Percentiles rank a stretch among this genome's conserved stretches.
Conservation (phyloP, 305 asterid genomes). For the Ajuga reptans region DNA sequence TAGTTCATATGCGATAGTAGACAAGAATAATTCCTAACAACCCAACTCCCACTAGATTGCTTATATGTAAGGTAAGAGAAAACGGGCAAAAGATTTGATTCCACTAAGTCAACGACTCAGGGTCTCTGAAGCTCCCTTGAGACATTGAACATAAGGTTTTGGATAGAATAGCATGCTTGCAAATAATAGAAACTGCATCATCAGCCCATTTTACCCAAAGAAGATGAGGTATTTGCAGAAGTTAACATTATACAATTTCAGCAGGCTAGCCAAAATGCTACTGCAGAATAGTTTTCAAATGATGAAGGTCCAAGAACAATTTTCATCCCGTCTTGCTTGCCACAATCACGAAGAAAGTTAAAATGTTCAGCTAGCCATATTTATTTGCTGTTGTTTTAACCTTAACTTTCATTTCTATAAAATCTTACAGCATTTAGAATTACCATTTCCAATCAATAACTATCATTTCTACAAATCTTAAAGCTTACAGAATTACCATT, state of each 20-base stretch:
- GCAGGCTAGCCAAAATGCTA: background rate
- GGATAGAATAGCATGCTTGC: background rate
- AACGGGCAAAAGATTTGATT: background rate
- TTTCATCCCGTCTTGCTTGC: constrained; percentile 3
- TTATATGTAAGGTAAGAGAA: background rate
- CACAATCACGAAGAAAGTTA: background rate
- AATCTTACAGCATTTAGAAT: background rate
- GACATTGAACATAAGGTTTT: background rate
- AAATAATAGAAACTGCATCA: background rate
- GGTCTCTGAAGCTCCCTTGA: background rate
- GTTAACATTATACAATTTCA: background rate
- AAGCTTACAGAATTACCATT: background rate
- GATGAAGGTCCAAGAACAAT: background rate
- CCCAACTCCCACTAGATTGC: background rate
- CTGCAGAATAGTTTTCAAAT: background rate
- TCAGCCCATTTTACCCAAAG: background rate
- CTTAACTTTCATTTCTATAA: background rate
- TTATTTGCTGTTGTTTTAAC: background rate
- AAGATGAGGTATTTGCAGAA: background rate
- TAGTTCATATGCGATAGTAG: background rate
- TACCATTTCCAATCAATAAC: background rate
- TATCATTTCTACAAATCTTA: background rate
- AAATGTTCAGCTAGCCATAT: background rate
- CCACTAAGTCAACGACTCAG: background rate
- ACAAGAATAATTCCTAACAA: background rate